Percentiles rank a stretch among this genome's conserved stretches.
phyloP scores from a whole-genome alignment of 1,284 basidiomycete genomes.

The Heliocybe sulcata region DNA sequence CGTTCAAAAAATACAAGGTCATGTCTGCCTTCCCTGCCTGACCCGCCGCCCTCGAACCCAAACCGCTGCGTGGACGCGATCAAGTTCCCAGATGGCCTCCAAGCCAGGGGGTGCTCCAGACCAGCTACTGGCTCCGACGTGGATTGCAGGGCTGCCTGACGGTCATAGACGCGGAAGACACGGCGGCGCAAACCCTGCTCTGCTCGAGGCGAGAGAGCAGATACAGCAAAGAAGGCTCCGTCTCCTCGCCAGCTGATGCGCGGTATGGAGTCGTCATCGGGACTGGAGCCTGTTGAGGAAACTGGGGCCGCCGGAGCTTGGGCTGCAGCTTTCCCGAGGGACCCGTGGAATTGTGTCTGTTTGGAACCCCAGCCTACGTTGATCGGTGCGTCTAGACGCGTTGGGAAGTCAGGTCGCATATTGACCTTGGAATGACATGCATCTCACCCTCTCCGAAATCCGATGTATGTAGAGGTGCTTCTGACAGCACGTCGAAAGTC shows the following conservation, averaged over 20 bases:
- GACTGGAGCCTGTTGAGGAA: conserved; percentile 38
- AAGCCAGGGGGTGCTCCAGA: conserved; percentile 75
- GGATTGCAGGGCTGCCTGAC: conserved; percentile 74
- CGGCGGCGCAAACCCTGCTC: conserved; percentile 27
- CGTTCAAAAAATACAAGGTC: conserved; percentile 94
- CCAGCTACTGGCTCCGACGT: conserved; percentile 84
- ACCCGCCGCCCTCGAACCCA: conserved; percentile 64
- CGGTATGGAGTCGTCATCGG: conserved; percentile 69
- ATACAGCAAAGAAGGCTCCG: conserved; percentile 84
- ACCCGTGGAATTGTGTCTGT: conserved; percentile 96
- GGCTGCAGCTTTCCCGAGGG: conserved; percentile 85
- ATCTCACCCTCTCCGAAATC: conserved; percentile 80
- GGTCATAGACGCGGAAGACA: conserved; percentile 74
- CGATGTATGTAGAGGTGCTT: conserved; percentile 61
- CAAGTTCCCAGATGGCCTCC: conserved; percentile 86
- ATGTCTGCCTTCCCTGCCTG: conserved; percentile 64
- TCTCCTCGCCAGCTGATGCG: conserved; percentile 93
- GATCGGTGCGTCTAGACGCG: conserved; percentile 72
- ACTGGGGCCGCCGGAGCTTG: conserved; percentile 33
- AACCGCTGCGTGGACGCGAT: conserved; percentile 83
- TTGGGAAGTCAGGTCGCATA: no score
- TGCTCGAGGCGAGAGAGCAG: conserved; percentile 43
- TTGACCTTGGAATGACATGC: not conserved
- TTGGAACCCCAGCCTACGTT: conserved; percentile 98
- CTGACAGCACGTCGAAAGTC: conserved; percentile 84